Base-by-base conservation (phyloP, 1,284 basidiomycete genomes). In the Hemileia vastatrix region DNA sequence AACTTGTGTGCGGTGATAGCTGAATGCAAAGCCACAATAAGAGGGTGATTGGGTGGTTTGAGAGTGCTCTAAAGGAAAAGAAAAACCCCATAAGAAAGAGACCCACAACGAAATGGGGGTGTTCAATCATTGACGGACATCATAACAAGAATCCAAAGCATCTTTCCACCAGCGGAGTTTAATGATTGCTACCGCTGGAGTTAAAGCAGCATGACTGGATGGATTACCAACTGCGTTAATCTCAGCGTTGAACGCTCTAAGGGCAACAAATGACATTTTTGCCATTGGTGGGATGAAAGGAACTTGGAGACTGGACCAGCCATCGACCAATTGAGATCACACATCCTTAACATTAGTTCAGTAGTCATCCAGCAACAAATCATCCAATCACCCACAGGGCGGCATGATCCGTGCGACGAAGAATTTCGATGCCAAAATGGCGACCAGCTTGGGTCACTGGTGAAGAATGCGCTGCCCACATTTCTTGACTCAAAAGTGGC, bases 81-180 rank as follows among this genome's bases (percentile, higher is more conserved):
- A 6, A 27, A 15, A 45, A n/a, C 3, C 9, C 3, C 4, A 24
- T n/a, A 27, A 49, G 9, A 47, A 13, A 15, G 32, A 23, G 36
- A 45, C 2, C 15, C 18, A 6, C 3, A 27, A 19, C 18, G 2
- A 24, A 15, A 18, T 32, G 4, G 32, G 40, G 9, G n/a, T 33
- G 36, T 19, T 2, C 23, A 21, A 13, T 27, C 13, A 13, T 53
- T 33, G 23, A 21, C 6, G 47, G 24, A 23, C 19, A 15, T 23
- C 15, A 31, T 31, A 59, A 36, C 57, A 59, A 24, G 3, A 3
- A 13, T 59, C 13, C 36, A 59, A 52, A 2, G 57, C 49, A 18
- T 59, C 36, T 36, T 49, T 59, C 57, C 57, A 59, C 57, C 57
- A 59, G 9, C 52, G 57, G 11, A 44, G 52, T 15, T 36, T 2